Evolutionary conservation across 164 flowering plant genomes (phyloP).

Genomic region (Piper longum): DNA sequence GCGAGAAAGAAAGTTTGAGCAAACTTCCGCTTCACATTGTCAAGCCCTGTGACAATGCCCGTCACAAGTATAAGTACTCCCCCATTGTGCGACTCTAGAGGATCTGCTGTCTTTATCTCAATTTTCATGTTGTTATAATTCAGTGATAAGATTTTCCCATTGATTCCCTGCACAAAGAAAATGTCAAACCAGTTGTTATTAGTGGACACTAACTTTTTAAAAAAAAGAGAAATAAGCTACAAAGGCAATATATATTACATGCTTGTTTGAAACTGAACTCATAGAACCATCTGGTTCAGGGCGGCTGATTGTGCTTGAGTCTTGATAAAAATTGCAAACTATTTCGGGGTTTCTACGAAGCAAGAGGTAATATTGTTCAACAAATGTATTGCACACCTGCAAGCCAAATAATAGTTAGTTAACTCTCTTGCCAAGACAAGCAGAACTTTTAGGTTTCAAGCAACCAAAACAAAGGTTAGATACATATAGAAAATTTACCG

Average conservation of each 20-base stretch:
- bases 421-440: too few relatives aligned
- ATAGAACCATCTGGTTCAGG: conserved; percentile 45
- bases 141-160: conserved; percentile 16
- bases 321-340: conserved; percentile 51
- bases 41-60: conserved; percentile 43
- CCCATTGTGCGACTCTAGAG: conserved; percentile 46
- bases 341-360: conserved; percentile 51
- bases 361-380: conserved; percentile 64
- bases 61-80: conserved; percentile 69
- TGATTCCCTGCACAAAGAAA: conserved; percentile 12
- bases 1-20: conserved; percentile 67
- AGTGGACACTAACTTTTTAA: too few relatives aligned
- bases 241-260: conserved; percentile 21
- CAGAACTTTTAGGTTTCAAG: too few relatives aligned
- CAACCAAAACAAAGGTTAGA: too few relatives aligned
- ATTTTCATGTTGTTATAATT: conserved; percentile 15
- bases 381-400: conserved; percentile 50
- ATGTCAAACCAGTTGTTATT: not conserved
- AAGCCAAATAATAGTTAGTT: not conserved
- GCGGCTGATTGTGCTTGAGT: conserved; percentile 47
- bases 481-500: too few relatives aligned
- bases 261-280: conserved; percentile 44
- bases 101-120: conserved; percentile 54
- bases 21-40: conserved; percentile 27
- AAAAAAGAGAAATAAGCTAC: too few relatives aligned